A percentile compares a stretch with the other conserved stretches of the same genome.
Evolutionary conservation across 352 stramenopile genomes (phyloP).

Genomic region (Globisporangium recalcitrans): DNA sequence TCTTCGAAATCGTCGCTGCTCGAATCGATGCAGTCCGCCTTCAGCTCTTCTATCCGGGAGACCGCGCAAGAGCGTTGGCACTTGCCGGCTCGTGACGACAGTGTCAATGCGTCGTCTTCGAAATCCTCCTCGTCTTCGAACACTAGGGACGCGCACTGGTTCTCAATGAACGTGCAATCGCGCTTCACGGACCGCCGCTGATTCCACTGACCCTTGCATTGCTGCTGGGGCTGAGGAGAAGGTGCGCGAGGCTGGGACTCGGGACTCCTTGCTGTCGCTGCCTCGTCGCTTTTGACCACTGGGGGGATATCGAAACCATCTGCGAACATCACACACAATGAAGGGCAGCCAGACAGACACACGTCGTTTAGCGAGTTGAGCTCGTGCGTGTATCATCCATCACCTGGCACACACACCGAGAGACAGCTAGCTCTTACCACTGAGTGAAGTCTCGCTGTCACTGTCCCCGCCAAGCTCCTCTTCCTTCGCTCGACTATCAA

Average conservation of each 20-base stretch:
- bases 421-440: background rate
- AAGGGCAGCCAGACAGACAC: background rate
- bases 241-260: background rate
- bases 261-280: background rate
- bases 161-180: constrained; percentile 20
- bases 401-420: background rate
- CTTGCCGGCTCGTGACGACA: background rate
- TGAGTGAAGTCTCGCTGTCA: constrained; percentile 8
- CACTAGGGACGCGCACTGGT: background rate
- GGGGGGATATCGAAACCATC: constrained; percentile 13
- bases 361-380: background rate
- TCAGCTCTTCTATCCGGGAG: constrained; percentile 17
- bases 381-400: too few relatives aligned
- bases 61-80: background rate
- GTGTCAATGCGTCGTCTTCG: background rate
- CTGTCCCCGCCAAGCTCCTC: background rate
- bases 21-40: constrained; percentile 11
- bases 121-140: constrained; percentile 8
- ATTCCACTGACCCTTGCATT: constrained; percentile 5
- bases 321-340: background rate
- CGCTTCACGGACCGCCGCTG: constrained; percentile 21
- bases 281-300: background rate
- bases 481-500: background rate
- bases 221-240: background rate
- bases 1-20: constrained; percentile 11